phyloP scores from a whole-genome alignment of 768 basidiomycete species.

The Wakefieldia striispora region DNA sequence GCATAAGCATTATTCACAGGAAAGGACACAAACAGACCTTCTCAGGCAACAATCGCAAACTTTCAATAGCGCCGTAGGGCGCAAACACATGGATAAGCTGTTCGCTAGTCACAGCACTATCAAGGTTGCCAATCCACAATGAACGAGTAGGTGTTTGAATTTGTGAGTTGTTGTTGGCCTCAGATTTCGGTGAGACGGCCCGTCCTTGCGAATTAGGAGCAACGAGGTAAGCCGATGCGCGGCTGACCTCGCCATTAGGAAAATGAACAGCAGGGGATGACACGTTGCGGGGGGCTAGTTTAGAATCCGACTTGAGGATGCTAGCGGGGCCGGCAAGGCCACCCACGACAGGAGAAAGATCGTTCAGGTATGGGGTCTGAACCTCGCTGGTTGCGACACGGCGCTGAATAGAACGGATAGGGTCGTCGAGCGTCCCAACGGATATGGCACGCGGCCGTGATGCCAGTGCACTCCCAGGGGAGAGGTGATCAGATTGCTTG shows the following conservation, averaged over 20 bases:
- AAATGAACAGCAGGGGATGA: slow-evolving; percentile 61
- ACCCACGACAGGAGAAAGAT: slow-evolving; percentile 44
- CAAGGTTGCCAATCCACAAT: slow-evolving; percentile 97
- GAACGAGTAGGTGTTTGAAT: slow-evolving; percentile 93
- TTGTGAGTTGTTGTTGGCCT: slow-evolving; percentile 61
- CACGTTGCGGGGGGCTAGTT: slow-evolving; percentile 45
- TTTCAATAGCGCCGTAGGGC: slow-evolving; percentile 96
- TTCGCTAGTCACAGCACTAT: slow-evolving; percentile 90
- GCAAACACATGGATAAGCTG: slow-evolving; percentile 95
- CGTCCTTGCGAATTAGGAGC: slow-evolving; percentile 69
- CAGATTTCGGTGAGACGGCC: slow-evolving; percentile 81
- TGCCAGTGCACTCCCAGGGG: slow-evolving; percentile 38
- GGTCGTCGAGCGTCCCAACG: slow-evolving; percentile 84
- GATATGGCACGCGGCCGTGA: slow-evolving; percentile 80
- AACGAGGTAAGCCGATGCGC: slow-evolving; percentile 64
- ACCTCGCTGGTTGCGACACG: slow-evolving; percentile 58
- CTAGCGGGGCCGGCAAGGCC: slow-evolving; percentile 31
- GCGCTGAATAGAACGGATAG: slow-evolving; percentile 66
- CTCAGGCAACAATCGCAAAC: slow-evolving; percentile 89
- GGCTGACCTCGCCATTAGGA: slow-evolving; percentile 58
- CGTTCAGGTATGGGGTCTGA: slow-evolving; percentile 54
- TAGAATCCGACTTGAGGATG: slow-evolving; percentile 60
- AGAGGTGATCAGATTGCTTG: slow-evolving; percentile 70
- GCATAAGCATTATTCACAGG: slow-evolving; percentile 16
- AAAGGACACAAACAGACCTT: slow-evolving; percentile 56